A percentile compares a stretch with the other conserved stretches of the same genome.
Evolutionary conservation across 257 asterid genomes (phyloP).

Genomic region (Lithospermum erythrorhizon): DNA sequence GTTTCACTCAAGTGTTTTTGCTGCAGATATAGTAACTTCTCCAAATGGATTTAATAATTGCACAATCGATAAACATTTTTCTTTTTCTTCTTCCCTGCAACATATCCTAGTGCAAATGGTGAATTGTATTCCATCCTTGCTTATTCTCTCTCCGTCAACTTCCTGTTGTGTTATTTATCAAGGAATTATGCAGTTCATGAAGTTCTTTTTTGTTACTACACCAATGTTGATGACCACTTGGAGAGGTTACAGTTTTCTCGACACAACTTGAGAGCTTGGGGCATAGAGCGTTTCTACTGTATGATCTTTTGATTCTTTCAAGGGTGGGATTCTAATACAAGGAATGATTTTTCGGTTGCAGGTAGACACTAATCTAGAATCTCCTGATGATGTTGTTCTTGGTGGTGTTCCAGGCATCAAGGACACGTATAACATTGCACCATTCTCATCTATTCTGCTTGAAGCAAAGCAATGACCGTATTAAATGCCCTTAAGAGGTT

Average conservation of each 20-base stretch:
- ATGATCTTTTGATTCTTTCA: not conserved
- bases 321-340: conserved; percentile 1
- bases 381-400: conserved; percentile 53
- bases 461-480: conserved; percentile 46
- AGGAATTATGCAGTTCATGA: too few relatives aligned
- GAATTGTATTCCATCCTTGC: not conserved
- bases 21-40: not conserved
- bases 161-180: not conserved
- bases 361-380: conserved; percentile 82
- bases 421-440: conserved; percentile 51
- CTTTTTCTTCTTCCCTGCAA: not conserved
- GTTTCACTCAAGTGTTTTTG: not conserved
- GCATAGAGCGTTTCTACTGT: not conserved
- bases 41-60: not conserved
- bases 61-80: not conserved
- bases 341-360: conserved; percentile 22
- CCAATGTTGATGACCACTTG: not conserved
- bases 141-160: not conserved
- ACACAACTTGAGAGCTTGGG: not conserved
- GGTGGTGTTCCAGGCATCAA: conserved; percentile 61
- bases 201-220: too few relatives aligned
- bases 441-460: conserved; percentile 65
- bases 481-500: not conserved
- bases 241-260: not conserved
- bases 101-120: not conserved